Evolutionary conservation across 352 stramenopile species (phyloP).

Genomic region (Stramenopiles sp.): DNA sequence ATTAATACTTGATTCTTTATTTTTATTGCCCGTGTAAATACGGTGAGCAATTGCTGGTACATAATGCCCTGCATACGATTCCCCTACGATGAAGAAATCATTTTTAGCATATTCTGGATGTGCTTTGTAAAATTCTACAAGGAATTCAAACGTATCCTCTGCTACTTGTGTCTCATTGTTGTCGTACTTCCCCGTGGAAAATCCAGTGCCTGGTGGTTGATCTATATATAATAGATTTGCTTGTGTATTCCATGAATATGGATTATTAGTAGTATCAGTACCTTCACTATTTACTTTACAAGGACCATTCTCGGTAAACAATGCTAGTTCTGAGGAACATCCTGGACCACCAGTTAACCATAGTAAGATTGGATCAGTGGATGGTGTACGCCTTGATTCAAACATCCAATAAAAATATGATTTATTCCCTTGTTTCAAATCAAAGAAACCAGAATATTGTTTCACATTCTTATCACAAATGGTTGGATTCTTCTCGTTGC

Average conservation of each 20-base stretch:
- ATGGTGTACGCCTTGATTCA: conserved; percentile 49
- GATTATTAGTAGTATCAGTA: conserved; percentile 60
- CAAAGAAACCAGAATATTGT: conserved; percentile 54
- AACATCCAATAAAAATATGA: conserved; percentile 95
- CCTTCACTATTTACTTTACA: conserved; percentile 63
- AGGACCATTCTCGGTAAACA: conserved; percentile 83
- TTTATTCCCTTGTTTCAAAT: conserved; percentile 55
- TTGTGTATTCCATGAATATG: conserved; percentile 71
- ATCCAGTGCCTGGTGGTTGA: conserved; percentile 71
- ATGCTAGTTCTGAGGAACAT: conserved; percentile 69
- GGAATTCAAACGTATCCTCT: conserved; percentile 84
- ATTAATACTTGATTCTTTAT: conserved; percentile 38
- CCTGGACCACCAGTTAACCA: conserved; percentile 90
- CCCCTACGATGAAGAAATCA: conserved; percentile 75
- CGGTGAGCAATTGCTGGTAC: conserved; percentile 49
- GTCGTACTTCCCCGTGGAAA: conserved; percentile 71
- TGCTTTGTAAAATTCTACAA: conserved; percentile 21
- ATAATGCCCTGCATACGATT: conserved; percentile 79
- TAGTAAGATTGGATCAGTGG: conserved; percentile 73
- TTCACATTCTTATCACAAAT: conserved; percentile 44
- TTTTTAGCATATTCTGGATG: conserved; percentile 55
- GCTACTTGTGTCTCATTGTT: conserved; percentile 68
- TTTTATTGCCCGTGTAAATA: conserved; percentile 47
- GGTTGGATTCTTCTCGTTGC: background rate
- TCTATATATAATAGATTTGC: conserved; percentile 90